A percentile compares a stretch with the other conserved stretches of the same genome.
Conservation (phyloP, 1,284 basidiomycete species). For the Coniferiporia sulphurascens region DNA sequence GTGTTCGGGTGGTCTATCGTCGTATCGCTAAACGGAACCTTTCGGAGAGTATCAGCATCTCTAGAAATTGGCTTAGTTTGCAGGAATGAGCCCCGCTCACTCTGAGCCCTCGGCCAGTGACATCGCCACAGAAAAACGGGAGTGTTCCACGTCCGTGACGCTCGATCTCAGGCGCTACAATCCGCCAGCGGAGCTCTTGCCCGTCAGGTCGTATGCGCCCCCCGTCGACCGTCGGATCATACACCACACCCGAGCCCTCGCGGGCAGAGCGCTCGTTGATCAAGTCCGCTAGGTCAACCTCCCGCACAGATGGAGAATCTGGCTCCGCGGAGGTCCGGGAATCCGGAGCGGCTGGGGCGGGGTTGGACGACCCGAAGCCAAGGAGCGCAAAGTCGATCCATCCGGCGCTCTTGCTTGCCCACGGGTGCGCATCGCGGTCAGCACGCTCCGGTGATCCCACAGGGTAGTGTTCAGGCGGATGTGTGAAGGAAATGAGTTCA, state of each 20-base stretch:
- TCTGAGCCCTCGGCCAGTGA: conserved; percentile 53
- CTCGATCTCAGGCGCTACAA: conserved; percentile 35
- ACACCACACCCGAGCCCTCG: conserved; percentile 34
- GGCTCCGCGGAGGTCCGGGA: no score
- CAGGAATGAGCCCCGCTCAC: conserved; percentile 32
- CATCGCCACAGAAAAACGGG: conserved; percentile 72
- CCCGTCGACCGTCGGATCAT: conserved; percentile 39
- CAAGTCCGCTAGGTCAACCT: conserved; percentile 33
- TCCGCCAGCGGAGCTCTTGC: conserved; percentile 50
- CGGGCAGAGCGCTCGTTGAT: conserved; percentile 46
- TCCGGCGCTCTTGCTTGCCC: conserved; percentile 51
- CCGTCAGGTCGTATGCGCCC: conserved; percentile 53
- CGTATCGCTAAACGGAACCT: conserved; percentile 41
- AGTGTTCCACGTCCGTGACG: conserved; percentile 31
- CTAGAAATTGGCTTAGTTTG: no score
- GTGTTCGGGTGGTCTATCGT: no score
- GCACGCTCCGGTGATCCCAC: conserved; percentile 39
- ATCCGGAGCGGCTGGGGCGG: conserved; percentile 7
- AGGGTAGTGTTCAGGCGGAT: conserved; percentile 47
- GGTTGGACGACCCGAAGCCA: conserved; percentile 39
- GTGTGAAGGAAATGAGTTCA: conserved; percentile 61
- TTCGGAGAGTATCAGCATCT: no score
- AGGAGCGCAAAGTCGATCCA: conserved; percentile 66
- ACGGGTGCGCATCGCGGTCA: conserved; percentile 41
- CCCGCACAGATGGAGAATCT: background rate